These are phyloP conservation scores for Sporothrix pallida DNA, from an alignment of 2,329 filamentous ascomycete genomes.

Conservation along the genomic window DNA sequence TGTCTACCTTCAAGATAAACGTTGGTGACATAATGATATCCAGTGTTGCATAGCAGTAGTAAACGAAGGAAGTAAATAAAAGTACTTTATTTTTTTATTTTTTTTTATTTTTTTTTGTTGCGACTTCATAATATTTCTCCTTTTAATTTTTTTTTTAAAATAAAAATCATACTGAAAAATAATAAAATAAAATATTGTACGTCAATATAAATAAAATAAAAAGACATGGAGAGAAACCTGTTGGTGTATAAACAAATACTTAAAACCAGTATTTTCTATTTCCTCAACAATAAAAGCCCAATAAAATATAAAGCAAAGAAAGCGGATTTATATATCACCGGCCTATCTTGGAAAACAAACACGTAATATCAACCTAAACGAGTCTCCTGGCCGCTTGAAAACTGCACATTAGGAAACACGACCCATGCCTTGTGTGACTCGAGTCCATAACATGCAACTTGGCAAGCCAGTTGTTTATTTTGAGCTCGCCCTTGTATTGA, in stretches of 20 bases:
- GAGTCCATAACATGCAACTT: not conserved
- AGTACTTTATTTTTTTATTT: not conserved
- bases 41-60: no score
- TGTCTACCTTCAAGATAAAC: no score
- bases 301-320: not conserved
- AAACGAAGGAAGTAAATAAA: not conserved
- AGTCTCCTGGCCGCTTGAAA: not conserved
- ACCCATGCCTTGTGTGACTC: conserved; percentile 6
- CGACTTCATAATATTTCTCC: no score
- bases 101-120: no score
- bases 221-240: no score
- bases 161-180: no score
- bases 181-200: no score
- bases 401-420: not conserved
- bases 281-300: not conserved
- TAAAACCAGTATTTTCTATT: not conserved
- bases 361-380: not conserved
- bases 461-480: not conserved
- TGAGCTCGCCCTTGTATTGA: not conserved
- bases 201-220: not conserved
- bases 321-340: not conserved
- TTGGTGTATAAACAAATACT: not conserved
- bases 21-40: no score
- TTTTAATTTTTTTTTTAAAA: no score
- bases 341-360: not conserved